Base-by-base conservation (phyloP, 768 basidiomycete species). In the Russula foetens region DNA sequence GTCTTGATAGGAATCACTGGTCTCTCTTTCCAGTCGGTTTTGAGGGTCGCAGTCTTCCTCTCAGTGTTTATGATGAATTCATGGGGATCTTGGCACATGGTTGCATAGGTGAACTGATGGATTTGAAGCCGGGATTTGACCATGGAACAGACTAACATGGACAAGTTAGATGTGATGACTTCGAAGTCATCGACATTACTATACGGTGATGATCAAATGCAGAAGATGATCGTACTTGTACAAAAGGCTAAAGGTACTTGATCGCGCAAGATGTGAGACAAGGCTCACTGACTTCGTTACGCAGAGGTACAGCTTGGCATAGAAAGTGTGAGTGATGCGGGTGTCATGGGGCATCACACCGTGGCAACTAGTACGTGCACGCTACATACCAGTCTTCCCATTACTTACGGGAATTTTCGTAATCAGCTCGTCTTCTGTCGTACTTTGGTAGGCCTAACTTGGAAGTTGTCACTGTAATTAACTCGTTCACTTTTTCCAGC, bases 1-100 rank as follows among this genome's bases (percentile, higher is more conserved):
- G 1, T 9, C 17, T 52, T 45, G 43, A 38, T 43, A 70, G 66
- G 72, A 46, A 56, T 15, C 65, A 71, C 31, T 64, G 67, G 23
- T 71, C 69, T 9, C 62, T 68, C 11, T 71, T 68, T 43, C 71
- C 71, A 4, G 41, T 61, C 28, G 48, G 28, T 14, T 63, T 62
- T 23, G 50, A 51, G 17, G 61, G 44, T 28, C 58, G 58, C 14
- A 1, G 33, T 23, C 50, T 69, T 8, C 48, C 55, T 0, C 31
- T 46, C 15, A 39, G 46, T 2, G 47, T 66, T 9, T 60, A 64
- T 51, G 71, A 76, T 38, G 68, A 70, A 44, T 74, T 69, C 5
- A 69, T 70, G 39, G 80, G 79, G 3, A 72, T 75, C 1, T 71
- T 70, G 11, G 69, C 71, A 3, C 60, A 70, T 24, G 67, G 71